These are phyloP conservation scores for Acanthamoeba healyi DNA, from an alignment of 208 protist genomes.

Conservation along the genomic window DNA sequence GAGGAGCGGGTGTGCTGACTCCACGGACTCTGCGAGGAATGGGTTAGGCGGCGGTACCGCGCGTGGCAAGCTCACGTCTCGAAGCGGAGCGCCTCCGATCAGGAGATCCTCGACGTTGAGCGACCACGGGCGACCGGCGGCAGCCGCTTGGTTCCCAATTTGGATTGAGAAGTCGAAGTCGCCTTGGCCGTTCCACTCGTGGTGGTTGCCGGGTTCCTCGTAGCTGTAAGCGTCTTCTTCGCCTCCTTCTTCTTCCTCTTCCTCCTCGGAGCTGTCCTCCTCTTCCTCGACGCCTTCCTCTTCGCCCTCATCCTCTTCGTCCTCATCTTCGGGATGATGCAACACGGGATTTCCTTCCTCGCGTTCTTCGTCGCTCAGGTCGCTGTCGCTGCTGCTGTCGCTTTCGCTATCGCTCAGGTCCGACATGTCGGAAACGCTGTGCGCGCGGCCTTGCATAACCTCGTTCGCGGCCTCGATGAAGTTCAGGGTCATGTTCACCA, in stretches of 20 bases:
- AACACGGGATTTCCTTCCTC: neutral
- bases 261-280: neutral
- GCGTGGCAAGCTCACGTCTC: neutral
- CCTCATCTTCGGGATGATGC: slow-evolving; percentile 7
- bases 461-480: slow-evolving; percentile 28
- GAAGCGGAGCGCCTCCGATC: neutral
- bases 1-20: slow-evolving; percentile 38
- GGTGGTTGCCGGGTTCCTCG: slow-evolving; percentile 4
- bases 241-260: neutral
- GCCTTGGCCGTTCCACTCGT: neutral
- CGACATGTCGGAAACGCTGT: neutral
- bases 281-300: slow-evolving; percentile 36
- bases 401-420: slow-evolving; percentile 18
- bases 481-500: slow-evolving; percentile 15
- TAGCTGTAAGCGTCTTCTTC: neutral
- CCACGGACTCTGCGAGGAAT: slow-evolving; percentile 19
- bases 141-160: neutral
- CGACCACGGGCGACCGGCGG: neutral
- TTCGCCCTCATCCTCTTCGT: slow-evolving; percentile 39
- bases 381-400: neutral
- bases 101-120: slow-evolving; percentile 64
- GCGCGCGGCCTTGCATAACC: neutral
- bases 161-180: slow-evolving; percentile 54
- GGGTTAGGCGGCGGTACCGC: neutral
- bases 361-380: slow-evolving; percentile 5